phyloP scores from a whole-genome alignment of 106 monocot species.

The Agapanthus africanus region DNA sequence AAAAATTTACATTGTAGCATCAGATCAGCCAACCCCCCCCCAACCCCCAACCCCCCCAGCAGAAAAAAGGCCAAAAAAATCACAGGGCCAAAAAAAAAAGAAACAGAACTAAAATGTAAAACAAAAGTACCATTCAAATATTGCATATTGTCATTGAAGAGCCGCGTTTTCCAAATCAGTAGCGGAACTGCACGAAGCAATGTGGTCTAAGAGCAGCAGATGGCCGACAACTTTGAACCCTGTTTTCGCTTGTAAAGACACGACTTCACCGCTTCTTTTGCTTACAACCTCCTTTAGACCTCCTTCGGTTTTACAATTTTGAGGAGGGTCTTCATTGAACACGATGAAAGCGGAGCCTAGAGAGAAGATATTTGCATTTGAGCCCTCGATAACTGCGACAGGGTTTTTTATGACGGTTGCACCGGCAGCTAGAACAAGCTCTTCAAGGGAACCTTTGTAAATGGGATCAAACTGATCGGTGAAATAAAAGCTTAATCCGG shows the following conservation, averaged over 20 bases:
- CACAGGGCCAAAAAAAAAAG: too few species aligned
- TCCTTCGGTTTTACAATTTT: background rate
- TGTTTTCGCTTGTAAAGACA: background rate
- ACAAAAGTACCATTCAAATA: too few species aligned
- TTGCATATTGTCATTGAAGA: background rate
- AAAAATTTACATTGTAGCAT: too few species aligned
- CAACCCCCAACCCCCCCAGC: too few species aligned
- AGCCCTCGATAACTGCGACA: background rate
- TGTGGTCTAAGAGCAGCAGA: background rate
- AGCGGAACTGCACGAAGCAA: background rate
- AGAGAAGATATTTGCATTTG: background rate
- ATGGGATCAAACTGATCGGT: background rate
- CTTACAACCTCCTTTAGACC: background rate
- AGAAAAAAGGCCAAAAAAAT: too few species aligned
- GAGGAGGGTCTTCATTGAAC: background rate
- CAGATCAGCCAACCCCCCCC: too few species aligned
- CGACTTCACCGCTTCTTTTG: background rate
- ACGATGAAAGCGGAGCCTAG: background rate
- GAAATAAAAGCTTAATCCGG: conserved; percentile 6
- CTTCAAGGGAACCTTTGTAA: background rate
- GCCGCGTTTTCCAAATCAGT: background rate
- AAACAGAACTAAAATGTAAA: too few species aligned
- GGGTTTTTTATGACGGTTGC: background rate
- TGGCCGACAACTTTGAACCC: conserved; percentile 2
- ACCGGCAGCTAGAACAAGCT: conserved; percentile 1